These are phyloP conservation scores for Pelargonium australe DNA, from an alignment of 441 rosid species.

Conservation along the genomic window DNA sequence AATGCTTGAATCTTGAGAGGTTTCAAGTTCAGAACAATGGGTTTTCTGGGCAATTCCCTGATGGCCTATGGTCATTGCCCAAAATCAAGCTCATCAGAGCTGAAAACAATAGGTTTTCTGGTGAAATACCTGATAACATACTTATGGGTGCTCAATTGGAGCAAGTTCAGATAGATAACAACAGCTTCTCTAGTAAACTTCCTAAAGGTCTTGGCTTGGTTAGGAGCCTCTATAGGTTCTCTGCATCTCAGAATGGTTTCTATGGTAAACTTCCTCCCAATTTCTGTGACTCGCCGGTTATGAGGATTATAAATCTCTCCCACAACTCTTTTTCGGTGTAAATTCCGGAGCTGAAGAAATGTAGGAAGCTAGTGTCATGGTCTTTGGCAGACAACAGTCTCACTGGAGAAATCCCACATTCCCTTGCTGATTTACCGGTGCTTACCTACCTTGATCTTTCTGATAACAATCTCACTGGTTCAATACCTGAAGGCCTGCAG, in stretches of 20 bases:
- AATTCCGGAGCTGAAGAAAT: constrained; percentile 57
- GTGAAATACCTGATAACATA: constrained; percentile 46
- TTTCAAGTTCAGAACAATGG: constrained; percentile 59
- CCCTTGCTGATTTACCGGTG: constrained; percentile 59
- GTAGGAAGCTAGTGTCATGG: constrained; percentile 59
- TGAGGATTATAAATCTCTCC: constrained; percentile 60
- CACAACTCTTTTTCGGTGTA: constrained; percentile 47
- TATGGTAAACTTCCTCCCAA: constrained; percentile 48
- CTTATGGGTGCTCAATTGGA: constrained; percentile 46
- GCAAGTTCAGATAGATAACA: constrained; percentile 62
- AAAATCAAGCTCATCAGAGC: constrained; percentile 52
- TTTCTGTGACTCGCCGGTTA: constrained; percentile 60
- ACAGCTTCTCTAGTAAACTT: constrained; percentile 48
- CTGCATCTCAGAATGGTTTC: constrained; percentile 52
- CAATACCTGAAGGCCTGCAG: constrained; percentile 49
- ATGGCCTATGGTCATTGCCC: constrained; percentile 44
- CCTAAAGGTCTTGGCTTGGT: constrained; percentile 57
- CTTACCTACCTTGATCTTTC: constrained; percentile 67
- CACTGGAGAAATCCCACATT: constrained; percentile 41
- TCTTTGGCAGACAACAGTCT: constrained; percentile 54
- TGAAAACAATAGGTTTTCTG: constrained; percentile 50
- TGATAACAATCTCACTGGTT: constrained; percentile 49
- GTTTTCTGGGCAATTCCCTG: constrained; percentile 54
- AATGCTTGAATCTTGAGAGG: constrained; percentile 50
- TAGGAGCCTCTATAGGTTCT: constrained; percentile 63